Conservation (phyloP, 306 rosid species). For the Arachis hypogaea region DNA sequence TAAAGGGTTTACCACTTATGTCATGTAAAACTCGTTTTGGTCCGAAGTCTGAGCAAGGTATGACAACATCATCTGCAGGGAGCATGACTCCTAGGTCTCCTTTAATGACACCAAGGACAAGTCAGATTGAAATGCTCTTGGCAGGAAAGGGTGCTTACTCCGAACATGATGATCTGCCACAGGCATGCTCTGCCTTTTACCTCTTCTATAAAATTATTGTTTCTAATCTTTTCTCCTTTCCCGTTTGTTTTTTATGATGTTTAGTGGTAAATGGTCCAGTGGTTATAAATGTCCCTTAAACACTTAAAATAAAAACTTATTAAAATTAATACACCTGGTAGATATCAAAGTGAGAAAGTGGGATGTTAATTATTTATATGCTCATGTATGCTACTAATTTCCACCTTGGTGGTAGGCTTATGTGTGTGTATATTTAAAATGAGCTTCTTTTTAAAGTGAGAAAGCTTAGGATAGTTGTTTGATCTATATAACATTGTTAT, state of each 20-base stretch:
- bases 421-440: not conserved
- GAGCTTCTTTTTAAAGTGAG: too few species aligned
- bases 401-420: not conserved
- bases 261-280: not conserved
- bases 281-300: not conserved
- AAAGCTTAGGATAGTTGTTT: too few species aligned
- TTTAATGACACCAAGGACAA: constrained; percentile 88
- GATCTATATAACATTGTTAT: too few species aligned
- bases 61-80: constrained; percentile 97
- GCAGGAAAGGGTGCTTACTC: constrained; percentile 93
- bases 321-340: not conserved
- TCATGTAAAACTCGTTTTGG: constrained; percentile 98
- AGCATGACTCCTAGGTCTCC: constrained; percentile 99
- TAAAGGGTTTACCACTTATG: constrained; percentile 90
- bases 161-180: constrained; percentile 93
- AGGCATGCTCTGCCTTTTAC: constrained; percentile 54
- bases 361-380: too few species aligned
- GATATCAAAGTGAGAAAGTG: not conserved
- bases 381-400: not conserved
- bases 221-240: constrained; percentile 21
- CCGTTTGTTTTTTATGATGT: constrained; percentile 27
- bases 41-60: constrained; percentile 99
- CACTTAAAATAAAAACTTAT: not conserved
- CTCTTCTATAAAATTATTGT: constrained; percentile 7
- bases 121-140: constrained; percentile 90